A percentile compares a stretch with the other conserved stretches of the same genome.
Conservation (phyloP, 2,329 filamentous ascomycete genomes). For the Lachnellula cervina region DNA sequence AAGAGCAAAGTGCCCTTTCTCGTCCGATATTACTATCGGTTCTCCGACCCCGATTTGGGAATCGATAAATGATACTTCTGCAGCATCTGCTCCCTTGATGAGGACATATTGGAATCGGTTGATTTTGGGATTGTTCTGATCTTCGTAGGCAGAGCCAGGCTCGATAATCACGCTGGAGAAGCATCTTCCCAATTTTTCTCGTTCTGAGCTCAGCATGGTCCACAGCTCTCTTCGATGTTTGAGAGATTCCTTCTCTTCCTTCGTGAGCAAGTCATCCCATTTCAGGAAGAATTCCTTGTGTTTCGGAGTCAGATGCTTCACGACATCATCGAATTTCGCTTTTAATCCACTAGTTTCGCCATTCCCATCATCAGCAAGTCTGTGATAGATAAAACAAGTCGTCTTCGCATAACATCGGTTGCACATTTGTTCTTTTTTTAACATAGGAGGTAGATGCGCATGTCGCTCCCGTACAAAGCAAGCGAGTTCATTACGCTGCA, state of each 20-base stretch:
- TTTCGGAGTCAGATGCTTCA: conserved; percentile 67
- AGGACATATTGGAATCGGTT: conserved; percentile 88
- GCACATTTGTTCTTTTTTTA: conserved; percentile 76
- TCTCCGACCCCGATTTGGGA: conserved; percentile 85
- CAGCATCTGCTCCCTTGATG: conserved; percentile 57
- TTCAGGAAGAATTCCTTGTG: conserved; percentile 86
- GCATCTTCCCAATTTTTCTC: conserved; percentile 83
- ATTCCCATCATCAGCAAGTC: conserved; percentile 77
- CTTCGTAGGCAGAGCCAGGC: conserved; percentile 67
- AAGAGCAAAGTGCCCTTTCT: conserved; percentile 89
- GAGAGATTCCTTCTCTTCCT: conserved; percentile 87
- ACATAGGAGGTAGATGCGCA: conserved; percentile 76
- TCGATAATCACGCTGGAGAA: conserved; percentile 85
- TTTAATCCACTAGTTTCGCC: conserved; percentile 77
- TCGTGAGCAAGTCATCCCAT: conserved; percentile 89
- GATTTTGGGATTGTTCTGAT: conserved; percentile 70
- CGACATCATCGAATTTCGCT: conserved; percentile 75
- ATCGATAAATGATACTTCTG: conserved; percentile 79
- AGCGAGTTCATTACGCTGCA: conserved; percentile 87
- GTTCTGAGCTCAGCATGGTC: conserved; percentile 88
- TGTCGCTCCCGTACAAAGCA: conserved; percentile 78
- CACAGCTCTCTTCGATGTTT: conserved; percentile 86
- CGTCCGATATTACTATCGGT: conserved; percentile 93
- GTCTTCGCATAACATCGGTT: conserved; percentile 86
- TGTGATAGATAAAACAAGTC: conserved; percentile 90